Conservation (phyloP, 2,329 filamentous ascomycete species). For the Sordariomycetes sp. region DNA sequence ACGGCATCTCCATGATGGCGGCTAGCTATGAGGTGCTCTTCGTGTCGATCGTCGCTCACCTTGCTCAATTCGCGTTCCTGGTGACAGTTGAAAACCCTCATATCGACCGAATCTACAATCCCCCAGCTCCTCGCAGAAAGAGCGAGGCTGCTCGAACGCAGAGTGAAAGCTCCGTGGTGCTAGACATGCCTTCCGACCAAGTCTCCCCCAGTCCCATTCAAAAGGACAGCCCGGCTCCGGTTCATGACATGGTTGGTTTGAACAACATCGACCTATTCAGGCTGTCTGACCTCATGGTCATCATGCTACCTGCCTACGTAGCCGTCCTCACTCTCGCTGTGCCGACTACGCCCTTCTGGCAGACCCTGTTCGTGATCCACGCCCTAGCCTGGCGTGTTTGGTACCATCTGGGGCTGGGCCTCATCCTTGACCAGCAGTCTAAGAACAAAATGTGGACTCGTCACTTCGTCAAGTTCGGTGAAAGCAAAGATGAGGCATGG, state of each 20-base stretch:
- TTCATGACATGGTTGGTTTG: conserved; percentile 77
- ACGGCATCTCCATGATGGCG: conserved; percentile 96
- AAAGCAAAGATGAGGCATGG: conserved; percentile 87
- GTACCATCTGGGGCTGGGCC: conserved; percentile 83
- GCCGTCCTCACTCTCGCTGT: conserved; percentile 65
- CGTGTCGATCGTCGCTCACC: conserved; percentile 91
- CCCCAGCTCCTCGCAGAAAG: conserved; percentile 68
- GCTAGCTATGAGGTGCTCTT: conserved; percentile 96
- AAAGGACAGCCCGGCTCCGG: conserved; percentile 46
- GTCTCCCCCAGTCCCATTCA: conserved; percentile 9
- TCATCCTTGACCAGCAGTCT: conserved; percentile 78
- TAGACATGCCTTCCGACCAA: conserved; percentile 16
- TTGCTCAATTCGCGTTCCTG: conserved; percentile 89
- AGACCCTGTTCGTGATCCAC: conserved; percentile 71
- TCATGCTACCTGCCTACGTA: conserved; percentile 70
- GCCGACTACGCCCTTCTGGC: conserved; percentile 66
- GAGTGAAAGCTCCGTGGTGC: conserved; percentile 16
- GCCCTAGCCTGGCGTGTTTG: conserved; percentile 80
- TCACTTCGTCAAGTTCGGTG: conserved; percentile 95
- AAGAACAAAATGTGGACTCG: conserved; percentile 90
- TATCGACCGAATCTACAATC: conserved; percentile 96
- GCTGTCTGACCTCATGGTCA: conserved; percentile 71
- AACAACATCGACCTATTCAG: conserved; percentile 83
- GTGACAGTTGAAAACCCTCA: conserved; percentile 91
- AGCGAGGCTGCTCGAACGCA: conserved; percentile 26